Evolutionary conservation across 208 protist species (phyloP).

Genomic region (Herpetomonas samuelpessoai): DNA sequence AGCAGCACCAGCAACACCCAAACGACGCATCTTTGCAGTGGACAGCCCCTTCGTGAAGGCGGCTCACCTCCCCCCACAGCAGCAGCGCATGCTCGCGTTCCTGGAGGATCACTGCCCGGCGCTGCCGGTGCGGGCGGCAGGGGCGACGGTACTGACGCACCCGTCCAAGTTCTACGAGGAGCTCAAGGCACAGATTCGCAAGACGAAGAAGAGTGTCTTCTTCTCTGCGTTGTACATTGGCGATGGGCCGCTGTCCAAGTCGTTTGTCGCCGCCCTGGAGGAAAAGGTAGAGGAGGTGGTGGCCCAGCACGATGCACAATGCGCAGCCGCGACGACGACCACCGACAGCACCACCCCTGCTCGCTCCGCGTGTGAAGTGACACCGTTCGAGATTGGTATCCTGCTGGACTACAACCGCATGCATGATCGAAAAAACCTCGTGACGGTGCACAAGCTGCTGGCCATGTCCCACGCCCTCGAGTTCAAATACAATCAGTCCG

Average conservation of each 20-base stretch:
- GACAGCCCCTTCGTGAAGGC: neutral
- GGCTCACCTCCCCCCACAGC: conserved; percentile 13
- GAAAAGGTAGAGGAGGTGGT: conserved; percentile 36
- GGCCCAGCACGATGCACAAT: neutral
- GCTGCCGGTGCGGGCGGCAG: conserved; percentile 54
- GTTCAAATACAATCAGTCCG: conserved; percentile 5
- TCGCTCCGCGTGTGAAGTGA: neutral
- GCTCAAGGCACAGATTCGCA: conserved; percentile 40
- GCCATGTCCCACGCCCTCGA: neutral
- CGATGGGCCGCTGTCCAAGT: conserved; percentile 49
- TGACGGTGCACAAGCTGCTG: conserved; percentile 47
- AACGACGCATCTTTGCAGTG: neutral
- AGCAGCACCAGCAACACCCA: neutral
- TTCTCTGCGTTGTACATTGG: conserved; percentile 88
- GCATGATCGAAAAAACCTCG: conserved; percentile 56
- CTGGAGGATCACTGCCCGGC: conserved; percentile 54
- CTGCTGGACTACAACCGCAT: conserved; percentile 87
- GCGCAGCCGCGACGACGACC: neutral
- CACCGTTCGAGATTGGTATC: conserved; percentile 47
- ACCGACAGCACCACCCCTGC: conserved; percentile 3
- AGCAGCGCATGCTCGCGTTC: conserved; percentile 53
- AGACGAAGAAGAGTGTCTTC: conserved; percentile 50
- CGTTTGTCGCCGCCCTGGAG: conserved; percentile 53
- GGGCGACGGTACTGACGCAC: conserved; percentile 41
- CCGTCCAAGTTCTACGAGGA: conserved; percentile 70